Evolutionary conservation across 371 early-diverging fungal genomes (phyloP).

Genomic region (Rhizopus arrhizus): DNA sequence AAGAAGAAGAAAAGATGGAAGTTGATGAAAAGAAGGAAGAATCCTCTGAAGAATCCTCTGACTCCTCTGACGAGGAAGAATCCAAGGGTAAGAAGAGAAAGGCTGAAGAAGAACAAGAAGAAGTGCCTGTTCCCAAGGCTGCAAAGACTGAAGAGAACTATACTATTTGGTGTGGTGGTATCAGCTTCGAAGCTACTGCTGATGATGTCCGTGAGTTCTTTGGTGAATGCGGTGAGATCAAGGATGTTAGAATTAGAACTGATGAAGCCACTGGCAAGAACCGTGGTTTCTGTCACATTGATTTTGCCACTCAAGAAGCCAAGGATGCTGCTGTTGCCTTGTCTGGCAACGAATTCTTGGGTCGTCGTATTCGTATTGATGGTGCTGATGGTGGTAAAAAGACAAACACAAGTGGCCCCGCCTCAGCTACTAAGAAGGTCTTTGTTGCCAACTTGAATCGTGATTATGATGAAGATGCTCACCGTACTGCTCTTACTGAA

Average conservation of each 20-base stretch:
- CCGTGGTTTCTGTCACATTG: constrained; percentile 76
- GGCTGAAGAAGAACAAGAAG: constrained; percentile 33
- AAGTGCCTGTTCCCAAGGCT: constrained; percentile 42
- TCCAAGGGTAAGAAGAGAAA: constrained; percentile 43
- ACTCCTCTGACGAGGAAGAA: constrained; percentile 1
- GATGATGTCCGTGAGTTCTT: constrained; percentile 60
- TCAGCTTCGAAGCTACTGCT: constrained; percentile 65
- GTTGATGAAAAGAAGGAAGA: neutral
- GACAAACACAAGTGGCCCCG: constrained; percentile 39
- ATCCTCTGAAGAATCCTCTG: neutral
- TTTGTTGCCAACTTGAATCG: constrained; percentile 94
- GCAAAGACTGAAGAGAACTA: constrained; percentile 49
- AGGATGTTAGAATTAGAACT: constrained; percentile 25
- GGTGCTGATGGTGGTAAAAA: constrained; percentile 37
- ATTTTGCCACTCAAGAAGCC: constrained; percentile 60
- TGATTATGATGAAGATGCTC: constrained; percentile 86
- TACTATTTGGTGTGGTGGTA: constrained; percentile 67
- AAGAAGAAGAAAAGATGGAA: neutral
- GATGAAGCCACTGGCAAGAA: constrained; percentile 64
- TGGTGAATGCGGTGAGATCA: constrained; percentile 60
- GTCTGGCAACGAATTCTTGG: constrained; percentile 67
- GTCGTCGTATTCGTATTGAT: constrained; percentile 63
- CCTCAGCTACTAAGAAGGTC: constrained; percentile 59
- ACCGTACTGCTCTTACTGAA: constrained; percentile 82
- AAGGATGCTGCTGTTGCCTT: constrained; percentile 65